These are phyloP conservation scores for Erysimum cheiranthoides DNA, from an alignment of 345 rosid species.

Conservation along the genomic window DNA sequence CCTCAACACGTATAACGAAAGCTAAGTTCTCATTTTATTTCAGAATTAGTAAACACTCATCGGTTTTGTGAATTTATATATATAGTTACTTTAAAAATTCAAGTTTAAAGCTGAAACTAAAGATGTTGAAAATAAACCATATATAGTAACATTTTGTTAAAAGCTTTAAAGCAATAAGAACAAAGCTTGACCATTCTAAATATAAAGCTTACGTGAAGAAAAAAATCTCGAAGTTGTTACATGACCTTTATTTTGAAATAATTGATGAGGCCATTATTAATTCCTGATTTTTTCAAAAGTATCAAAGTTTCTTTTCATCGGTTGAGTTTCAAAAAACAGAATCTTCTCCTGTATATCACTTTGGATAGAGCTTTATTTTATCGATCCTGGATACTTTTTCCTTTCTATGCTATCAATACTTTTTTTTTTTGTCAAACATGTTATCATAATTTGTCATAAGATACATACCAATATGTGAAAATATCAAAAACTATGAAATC, in stretches of 20 bases:
- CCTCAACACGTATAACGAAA: no score
- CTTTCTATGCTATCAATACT: conserved; percentile 24
- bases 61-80: neutral
- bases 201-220: conserved; percentile 2
- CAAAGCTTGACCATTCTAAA: neutral
- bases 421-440: neutral
- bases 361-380: conserved; percentile 28
- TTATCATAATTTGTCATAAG: neutral
- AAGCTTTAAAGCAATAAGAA: neutral
- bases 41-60: no score
- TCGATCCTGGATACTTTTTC: conserved; percentile 21
- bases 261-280: conserved; percentile 32
- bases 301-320: conserved; percentile 17
- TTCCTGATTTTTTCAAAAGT: conserved; percentile 29
- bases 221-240: conserved; percentile 2
- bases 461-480: neutral
- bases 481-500: neutral
- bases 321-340: conserved; percentile 21
- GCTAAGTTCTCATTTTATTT: neutral
- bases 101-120: neutral
- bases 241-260: conserved; percentile 47
- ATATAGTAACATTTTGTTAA: neutral
- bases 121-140: conserved; percentile 4
- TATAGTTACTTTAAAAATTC: neutral
- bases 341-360: conserved; percentile 28